phyloP scores from a whole-genome alignment of 257 asterid genomes.

The Nicotiana obtusifolia region DNA sequence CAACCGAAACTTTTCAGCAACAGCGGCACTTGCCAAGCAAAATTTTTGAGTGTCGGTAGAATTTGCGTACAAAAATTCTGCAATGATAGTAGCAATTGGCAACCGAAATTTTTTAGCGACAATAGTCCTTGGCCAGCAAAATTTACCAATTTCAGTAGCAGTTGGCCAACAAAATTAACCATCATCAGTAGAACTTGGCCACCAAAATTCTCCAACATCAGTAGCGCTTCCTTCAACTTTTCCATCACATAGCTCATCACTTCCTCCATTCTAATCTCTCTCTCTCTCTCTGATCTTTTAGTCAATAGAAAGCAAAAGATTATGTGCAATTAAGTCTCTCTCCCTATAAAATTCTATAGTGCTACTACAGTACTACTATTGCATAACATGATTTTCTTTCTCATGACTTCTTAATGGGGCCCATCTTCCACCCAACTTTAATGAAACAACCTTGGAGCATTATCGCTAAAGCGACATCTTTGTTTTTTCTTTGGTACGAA shows the following conservation, averaged over 20 bases:
- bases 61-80: not conserved
- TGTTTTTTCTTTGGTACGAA: not conserved
- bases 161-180: not conserved
- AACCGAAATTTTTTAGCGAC: fast-evolving
- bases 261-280: not conserved
- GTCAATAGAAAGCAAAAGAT: not conserved
- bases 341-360: not conserved
- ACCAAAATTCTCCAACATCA: conserved; percentile 10
- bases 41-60: not conserved
- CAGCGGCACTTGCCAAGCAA: not conserved
- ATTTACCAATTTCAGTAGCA: not conserved
- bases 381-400: not conserved
- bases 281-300: not conserved
- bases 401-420: not conserved
- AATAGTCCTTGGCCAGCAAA: not conserved
- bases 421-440: not conserved
- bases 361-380: not conserved
- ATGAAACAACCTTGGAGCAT: not conserved
- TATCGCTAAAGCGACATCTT: not conserved
- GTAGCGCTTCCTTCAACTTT: conserved; percentile 18
- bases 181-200: not conserved
- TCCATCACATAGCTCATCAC: conserved; percentile 21
- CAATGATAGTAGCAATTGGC: not conserved
- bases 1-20: not conserved
- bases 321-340: not conserved